Base-by-base conservation (phyloP, 2,329 filamentous ascomycete species). In the Zymoseptoria pseudotritici region DNA sequence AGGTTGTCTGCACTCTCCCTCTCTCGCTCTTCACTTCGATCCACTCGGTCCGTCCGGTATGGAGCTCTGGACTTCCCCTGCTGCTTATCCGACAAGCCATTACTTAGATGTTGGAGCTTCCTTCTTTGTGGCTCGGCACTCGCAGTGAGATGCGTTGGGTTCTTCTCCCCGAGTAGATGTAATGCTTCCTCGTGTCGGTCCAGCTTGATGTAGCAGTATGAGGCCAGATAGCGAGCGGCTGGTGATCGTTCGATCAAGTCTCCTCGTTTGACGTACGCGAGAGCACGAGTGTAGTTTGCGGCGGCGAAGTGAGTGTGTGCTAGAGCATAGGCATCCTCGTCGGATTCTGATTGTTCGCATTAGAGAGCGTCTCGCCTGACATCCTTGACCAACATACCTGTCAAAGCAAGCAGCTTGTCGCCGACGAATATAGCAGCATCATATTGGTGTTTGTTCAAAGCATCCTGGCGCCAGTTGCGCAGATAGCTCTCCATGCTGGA, bases 301-400 rank as follows among this genome's bases (percentile, higher is more conserved):
- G 91, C 94, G 56, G 88, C 89, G 77, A 97, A 99, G 76, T 99
- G 93, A 46, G 96, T 91, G 76, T 97, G 93, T n/a, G 94, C 94
- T 51, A 99, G 87, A 88, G 91, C 97, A 72, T 96, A 96, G 50
- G 92, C 93, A 74, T 99, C 94, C 65, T 90, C 87, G 70, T 96
- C 91, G 73, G 93, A 89, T 71, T 92, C 94, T 97, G 66, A 8
- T 24, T 13, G 29, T 10, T 22, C 21, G 63, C 49, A 64, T 52
- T 19, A 46, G 31, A 46, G 11, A n/a, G 13, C 36, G 17, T 46
- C 31, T 50, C 24, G 20, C n/a, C 22, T 24, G 4, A 13, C 26
- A 31, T 2, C 5, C 24, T 13, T 50, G 3, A 1, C 11, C 17
- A 17, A 7, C 50, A 66, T 76, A 97, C 93, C 90, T 46, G 93